Percentiles rank a stretch among this genome's conserved stretches.
phyloP scores from a whole-genome alignment of 148 eudicot species.

The Polygonum maritimum region DNA sequence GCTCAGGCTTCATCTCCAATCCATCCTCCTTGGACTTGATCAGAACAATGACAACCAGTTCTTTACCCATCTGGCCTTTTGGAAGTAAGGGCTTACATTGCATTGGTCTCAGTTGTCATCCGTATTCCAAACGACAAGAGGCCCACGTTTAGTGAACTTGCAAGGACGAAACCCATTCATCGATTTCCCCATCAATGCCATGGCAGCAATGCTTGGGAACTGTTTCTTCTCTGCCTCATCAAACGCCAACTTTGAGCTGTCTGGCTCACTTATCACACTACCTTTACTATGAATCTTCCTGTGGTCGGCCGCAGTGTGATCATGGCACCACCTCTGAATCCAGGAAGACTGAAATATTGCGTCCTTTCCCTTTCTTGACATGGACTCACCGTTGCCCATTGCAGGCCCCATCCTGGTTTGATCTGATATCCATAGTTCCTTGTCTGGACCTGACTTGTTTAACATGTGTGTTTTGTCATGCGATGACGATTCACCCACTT shows the following conservation, averaged over 20 bases:
- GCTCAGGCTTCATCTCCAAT: neutral
- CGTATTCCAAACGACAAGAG: constrained; percentile 66
- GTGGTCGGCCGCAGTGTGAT: constrained; percentile 10
- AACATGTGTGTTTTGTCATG: constrained; percentile 26
- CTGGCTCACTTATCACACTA: constrained; percentile 51
- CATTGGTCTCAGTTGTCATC: constrained; percentile 20
- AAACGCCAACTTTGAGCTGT: constrained; percentile 27
- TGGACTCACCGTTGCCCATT: neutral
- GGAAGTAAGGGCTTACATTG: too few species aligned
- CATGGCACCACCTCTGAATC: constrained; percentile 69
- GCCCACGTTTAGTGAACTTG: constrained; percentile 47
- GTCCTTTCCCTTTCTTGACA: constrained; percentile 16
- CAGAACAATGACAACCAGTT: too few species aligned
- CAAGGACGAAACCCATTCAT: constrained; percentile 55
- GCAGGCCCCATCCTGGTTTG: constrained; percentile 9
- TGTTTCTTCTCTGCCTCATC: constrained; percentile 52
- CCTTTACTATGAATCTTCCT: constrained; percentile 24
- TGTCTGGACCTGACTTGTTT: neutral
- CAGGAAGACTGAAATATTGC: constrained; percentile 40
- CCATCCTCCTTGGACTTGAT: neutral
- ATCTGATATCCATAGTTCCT: constrained; percentile 16
- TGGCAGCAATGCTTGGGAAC: constrained; percentile 78
- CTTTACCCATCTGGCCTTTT: too few species aligned
- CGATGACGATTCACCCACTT: constrained; percentile 30
- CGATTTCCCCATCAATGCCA: constrained; percentile 82